Evolutionary conservation across 192 early-diverging fungal genomes (phyloP).

Genomic region (Coemansia reversa): DNA sequence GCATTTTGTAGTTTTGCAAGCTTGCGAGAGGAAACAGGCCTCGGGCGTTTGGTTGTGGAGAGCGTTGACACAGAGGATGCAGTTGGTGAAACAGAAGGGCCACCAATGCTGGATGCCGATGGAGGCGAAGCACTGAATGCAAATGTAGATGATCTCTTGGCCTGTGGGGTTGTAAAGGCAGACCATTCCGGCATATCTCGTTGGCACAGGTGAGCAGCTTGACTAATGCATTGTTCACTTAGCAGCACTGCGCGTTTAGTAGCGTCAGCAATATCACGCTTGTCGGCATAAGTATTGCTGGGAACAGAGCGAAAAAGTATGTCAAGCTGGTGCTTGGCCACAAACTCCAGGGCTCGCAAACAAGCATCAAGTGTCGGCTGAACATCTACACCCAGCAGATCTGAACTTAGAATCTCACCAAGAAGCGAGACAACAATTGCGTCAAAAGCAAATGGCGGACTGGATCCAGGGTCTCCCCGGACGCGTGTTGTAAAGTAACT

Average conservation of each 20-base stretch:
- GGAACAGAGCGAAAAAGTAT: conserved; percentile 13
- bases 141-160: conserved; percentile 29
- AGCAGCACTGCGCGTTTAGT: neutral
- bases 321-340: conserved; percentile 37
- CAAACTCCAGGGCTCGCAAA: conserved; percentile 36
- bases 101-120: conserved; percentile 5
- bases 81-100: conserved; percentile 16
- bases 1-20: conserved; percentile 37
- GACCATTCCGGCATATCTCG: neutral
- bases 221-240: conserved; percentile 14
- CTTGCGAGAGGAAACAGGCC: conserved; percentile 14
- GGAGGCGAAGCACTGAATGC: conserved; percentile 28
- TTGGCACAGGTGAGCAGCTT: conserved; percentile 20
- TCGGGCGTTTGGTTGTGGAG: conserved; percentile 23
- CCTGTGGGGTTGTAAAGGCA: conserved; percentile 17
- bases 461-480: neutral
- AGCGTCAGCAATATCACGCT: neutral
- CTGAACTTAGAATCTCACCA: conserved; percentile 21
- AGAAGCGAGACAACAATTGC: conserved; percentile 18
- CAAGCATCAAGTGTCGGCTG: conserved; percentile 21
- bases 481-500: conserved; percentile 16
- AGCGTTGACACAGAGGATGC: conserved; percentile 19
- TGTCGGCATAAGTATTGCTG: conserved; percentile 21
- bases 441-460: neutral
- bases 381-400: neutral